Conservation (phyloP, 331 rosid species). For the Pyrus hybrid region DNA sequence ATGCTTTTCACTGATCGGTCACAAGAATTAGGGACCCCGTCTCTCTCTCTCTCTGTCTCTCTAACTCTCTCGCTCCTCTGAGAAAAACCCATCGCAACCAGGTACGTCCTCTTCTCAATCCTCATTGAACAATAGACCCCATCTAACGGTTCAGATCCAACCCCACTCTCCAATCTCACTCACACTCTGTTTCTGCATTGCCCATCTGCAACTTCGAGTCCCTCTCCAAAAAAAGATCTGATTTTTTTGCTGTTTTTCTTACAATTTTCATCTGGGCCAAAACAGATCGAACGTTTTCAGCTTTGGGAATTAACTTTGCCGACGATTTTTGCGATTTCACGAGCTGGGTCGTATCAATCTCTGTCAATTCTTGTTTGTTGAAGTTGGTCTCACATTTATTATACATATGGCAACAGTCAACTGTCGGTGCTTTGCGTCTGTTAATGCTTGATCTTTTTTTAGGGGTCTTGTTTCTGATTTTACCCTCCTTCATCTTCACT, state of each 20-base stretch:
- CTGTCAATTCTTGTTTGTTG: not conserved
- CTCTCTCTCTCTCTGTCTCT: not conserved
- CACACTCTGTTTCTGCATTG: not conserved
- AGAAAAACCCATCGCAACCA: not conserved
- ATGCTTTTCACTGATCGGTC: too few species aligned
- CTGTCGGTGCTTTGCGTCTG: constrained; percentile 34
- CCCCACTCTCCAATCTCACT: not conserved
- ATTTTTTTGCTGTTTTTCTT: not conserved
- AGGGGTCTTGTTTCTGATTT: not conserved
- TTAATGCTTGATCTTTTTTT: not conserved
- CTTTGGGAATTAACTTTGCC: not conserved
- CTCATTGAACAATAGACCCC: not conserved
- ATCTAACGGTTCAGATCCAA: not conserved
- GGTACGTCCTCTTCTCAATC: constrained; percentile 7
- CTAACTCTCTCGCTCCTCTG: not conserved
- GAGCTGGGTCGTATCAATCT: constrained; percentile 23
- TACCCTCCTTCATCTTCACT: constrained; percentile 11
- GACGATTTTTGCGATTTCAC: constrained; percentile 12
- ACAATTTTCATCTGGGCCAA: not conserved
- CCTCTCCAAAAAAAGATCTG: constrained; percentile 2
- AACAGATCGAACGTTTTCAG: not conserved
- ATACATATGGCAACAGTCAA: constrained; percentile 26
- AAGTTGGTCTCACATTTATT: constrained; percentile 7
- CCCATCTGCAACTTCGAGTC: not conserved
- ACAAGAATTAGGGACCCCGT: not conserved